Conservation (phyloP, 208 protist species). For the Jaenimonas drosophilae region DNA sequence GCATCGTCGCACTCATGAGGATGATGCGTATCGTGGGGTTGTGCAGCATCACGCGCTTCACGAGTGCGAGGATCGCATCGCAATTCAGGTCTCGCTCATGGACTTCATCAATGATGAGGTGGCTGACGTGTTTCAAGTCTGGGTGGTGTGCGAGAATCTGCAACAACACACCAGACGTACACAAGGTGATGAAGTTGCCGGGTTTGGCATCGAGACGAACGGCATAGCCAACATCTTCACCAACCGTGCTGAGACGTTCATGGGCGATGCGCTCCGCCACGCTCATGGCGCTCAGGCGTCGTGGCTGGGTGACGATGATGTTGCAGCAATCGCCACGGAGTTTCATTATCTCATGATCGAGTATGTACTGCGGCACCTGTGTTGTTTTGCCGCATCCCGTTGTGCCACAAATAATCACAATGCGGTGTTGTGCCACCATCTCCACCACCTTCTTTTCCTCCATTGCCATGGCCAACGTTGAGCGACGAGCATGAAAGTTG, state of each 20-base stretch:
- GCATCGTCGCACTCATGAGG: conserved; percentile 98
- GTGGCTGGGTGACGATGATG: conserved; percentile 96
- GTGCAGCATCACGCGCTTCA: conserved; percentile 80
- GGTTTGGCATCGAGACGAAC: conserved; percentile 95
- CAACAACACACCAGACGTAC: conserved; percentile 98
- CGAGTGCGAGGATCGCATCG: conserved; percentile 96
- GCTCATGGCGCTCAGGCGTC: conserved; percentile 96
- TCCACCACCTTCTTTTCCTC: conserved; percentile 41
- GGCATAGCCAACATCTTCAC: conserved; percentile 96
- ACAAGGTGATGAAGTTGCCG: conserved; percentile 90
- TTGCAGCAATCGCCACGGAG: conserved; percentile 32
- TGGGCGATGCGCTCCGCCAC: conserved; percentile 97
- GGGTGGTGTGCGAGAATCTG: conserved; percentile 91
- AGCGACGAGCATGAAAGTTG: conserved; percentile 43
- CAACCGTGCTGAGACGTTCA: conserved; percentile 86
- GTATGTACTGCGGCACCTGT: conserved; percentile 89
- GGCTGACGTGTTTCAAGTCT: conserved; percentile 77
- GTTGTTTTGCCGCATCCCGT: conserved; percentile 90
- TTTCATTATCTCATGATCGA: conserved; percentile 63
- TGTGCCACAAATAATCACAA: conserved; percentile 82
- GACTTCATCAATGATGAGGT: conserved; percentile 99
- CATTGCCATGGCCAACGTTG: conserved; percentile 44
- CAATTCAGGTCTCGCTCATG: conserved; percentile 99
- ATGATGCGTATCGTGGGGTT: conserved; percentile 91
- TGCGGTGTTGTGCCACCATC: conserved; percentile 40